Evolutionary conservation across 345 rosid genomes (phyloP), one percentile per base, ranked within the genome.

Genomic region (Adansonia digitata): DNA sequence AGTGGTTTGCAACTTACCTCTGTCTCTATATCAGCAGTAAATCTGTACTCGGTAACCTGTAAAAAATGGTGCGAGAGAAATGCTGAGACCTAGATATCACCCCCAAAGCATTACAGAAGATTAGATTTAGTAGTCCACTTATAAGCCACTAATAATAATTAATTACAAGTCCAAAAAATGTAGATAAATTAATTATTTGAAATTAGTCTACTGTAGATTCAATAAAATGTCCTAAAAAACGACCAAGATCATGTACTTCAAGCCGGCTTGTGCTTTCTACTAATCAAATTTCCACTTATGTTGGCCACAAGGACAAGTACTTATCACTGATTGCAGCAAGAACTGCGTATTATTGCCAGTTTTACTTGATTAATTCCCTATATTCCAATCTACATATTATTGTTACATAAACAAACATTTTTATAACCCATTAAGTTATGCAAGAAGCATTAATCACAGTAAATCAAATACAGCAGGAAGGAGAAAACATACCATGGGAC

Each of bases 1-100:
- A 39, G 71, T n/a, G 46, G 7, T 43, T 45, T 42, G 75, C 26
- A 77, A 76, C 60, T 86, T 83, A 95, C 98, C 93, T 95, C 97
- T 40, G 88, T 83, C 86, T 95, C 99, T 98, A 93, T 90, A 80
- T 93, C 99, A 80, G 99, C 97, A 65, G 99, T 95, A 77, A 95
- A 95, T 84, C 98, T 89, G 78, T 90, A 93, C 83, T 95, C 98
- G 26, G 94, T 87, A 78, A 93, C 93, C 88, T 95, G 98, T 0
- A 94, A 82, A 82, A 95, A 95, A 82, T 89, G 84, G 78, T 93
- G 83, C 40, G 91, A 81, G 71, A 95, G 98, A 84, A 93, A 95
- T 79, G 99, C 99, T 55, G 99, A 91, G 77, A 95, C 94, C 99
- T 95, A 68, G 7, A 77, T 18, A 74, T n/a, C n/a, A n/a, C 74